Percentiles rank a stretch among this genome's conserved stretches.
Evolutionary conservation across 2,329 filamentous ascomycete species (phyloP).

Genomic region (Beauveria sp.): DNA sequence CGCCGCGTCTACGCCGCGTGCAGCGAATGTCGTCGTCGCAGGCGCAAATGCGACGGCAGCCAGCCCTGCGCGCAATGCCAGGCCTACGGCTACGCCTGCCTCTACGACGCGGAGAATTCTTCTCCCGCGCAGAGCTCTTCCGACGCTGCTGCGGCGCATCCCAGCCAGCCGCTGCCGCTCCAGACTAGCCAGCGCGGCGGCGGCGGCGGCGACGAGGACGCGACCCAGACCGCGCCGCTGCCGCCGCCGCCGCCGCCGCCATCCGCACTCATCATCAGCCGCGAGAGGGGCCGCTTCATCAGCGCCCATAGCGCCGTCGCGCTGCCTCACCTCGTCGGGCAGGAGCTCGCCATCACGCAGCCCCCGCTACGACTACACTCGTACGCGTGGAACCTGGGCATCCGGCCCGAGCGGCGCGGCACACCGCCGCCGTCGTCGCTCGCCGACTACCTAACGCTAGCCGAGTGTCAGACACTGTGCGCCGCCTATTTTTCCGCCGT

Average conservation of each 20-base stretch:
- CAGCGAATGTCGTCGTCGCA: constrained; percentile 12
- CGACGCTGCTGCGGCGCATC: neutral
- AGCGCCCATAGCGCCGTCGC: constrained; percentile 15
- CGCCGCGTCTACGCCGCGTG: constrained; percentile 12
- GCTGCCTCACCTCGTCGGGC: constrained; percentile 13
- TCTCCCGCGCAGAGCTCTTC: neutral
- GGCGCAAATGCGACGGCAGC: constrained; percentile 15
- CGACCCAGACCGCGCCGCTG: no score
- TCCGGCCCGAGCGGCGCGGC: constrained; percentile 11
- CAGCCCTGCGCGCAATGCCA: constrained; percentile 13
- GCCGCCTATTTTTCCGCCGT: constrained; percentile 13
- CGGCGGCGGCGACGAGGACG: neutral
- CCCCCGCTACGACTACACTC: constrained; percentile 15
- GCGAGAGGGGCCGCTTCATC: constrained; percentile 11
- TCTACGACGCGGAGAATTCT: neutral
- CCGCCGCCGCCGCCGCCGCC: neutral
- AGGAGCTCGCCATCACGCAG: constrained; percentile 8
- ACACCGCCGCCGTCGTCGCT: neutral
- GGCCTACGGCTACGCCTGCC: constrained; percentile 14
- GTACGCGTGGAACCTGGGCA: constrained; percentile 16
- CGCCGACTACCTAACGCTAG: neutral
- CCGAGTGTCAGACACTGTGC: constrained; percentile 11
- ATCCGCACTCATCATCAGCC: neutral
- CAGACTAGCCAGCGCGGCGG: no score
- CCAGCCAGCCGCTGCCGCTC: neutral